Evolutionary conservation across 177 flowering plant species (phyloP).

Genomic region (Vitis hybrid): DNA sequence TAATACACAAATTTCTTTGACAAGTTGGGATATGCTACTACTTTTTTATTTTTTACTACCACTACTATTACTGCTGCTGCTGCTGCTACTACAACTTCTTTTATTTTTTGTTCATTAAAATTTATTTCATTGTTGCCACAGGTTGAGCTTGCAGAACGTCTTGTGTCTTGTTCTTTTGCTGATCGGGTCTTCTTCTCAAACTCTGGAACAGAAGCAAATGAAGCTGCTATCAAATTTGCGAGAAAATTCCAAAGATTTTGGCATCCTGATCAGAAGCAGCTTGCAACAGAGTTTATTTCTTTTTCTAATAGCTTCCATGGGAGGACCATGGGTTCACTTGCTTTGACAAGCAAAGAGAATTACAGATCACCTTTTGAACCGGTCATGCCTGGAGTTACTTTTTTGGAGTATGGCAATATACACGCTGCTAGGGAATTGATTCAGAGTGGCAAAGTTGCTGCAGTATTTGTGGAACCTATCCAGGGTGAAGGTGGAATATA

Average conservation of each 20-base stretch:
- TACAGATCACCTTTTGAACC: slow-evolving; percentile 90
- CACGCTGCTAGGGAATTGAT: slow-evolving; percentile 58
- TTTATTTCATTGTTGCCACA: slow-evolving; percentile 24
- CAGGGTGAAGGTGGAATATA: slow-evolving; percentile 98
- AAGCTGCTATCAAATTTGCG: slow-evolving; percentile 93
- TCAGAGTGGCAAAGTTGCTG: slow-evolving; percentile 66
- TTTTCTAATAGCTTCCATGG: slow-evolving; percentile 87
- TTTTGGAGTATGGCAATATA: slow-evolving; percentile 77
- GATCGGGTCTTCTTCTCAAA: slow-evolving; percentile 88
- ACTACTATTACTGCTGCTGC: neutral
- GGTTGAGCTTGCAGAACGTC: slow-evolving; percentile 82
- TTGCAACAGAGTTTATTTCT: slow-evolving; percentile 71
- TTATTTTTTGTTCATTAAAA: neutral
- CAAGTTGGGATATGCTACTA: no score
- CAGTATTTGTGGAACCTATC: slow-evolving; percentile 94
- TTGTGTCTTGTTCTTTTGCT: slow-evolving; percentile 76
- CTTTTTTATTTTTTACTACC: neutral
- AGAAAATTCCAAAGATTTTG: slow-evolving; percentile 73
- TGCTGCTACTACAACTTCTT: neutral
- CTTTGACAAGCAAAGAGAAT: slow-evolving; percentile 89
- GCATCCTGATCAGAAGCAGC: slow-evolving; percentile 46
- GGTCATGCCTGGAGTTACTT: slow-evolving; percentile 93
- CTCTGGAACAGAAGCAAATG: slow-evolving; percentile 97
- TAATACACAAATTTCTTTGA: no score
- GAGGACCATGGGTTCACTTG: slow-evolving; percentile 93